Percentiles rank a stretch among this genome's conserved stretches.
Conservation (phyloP, 1,284 basidiomycete species). For the Apiotrichum gracile region DNA sequence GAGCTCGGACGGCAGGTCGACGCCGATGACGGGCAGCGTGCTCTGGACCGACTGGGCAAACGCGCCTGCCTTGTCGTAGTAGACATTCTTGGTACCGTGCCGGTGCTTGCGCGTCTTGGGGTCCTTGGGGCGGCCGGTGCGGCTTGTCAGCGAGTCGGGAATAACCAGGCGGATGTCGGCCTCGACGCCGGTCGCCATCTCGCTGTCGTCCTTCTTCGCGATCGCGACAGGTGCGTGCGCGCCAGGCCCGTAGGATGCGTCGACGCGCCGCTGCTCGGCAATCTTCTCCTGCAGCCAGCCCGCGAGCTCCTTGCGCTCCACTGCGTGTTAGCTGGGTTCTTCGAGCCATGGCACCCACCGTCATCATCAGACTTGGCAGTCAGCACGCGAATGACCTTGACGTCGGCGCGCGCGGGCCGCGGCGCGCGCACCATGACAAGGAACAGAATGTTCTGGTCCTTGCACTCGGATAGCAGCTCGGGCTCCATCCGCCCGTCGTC, state of each 20-base stretch:
- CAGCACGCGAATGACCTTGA: slow-evolving; percentile 35
- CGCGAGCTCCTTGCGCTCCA: slow-evolving; percentile 40
- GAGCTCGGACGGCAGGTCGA: slow-evolving; percentile 34
- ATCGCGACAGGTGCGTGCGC: slow-evolving; percentile 26
- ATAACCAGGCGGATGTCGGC: slow-evolving; percentile 42
- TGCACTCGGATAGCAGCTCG: slow-evolving; percentile 42
- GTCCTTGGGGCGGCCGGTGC: slow-evolving; percentile 27
- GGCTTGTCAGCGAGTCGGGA: slow-evolving; percentile 34
- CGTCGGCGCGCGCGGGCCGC: slow-evolving; percentile 18
- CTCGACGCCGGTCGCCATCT: slow-evolving; percentile 7
- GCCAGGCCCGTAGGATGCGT: slow-evolving; percentile 31
- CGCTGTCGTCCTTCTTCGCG: slow-evolving; percentile 1
- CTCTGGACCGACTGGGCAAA: slow-evolving; percentile 34
- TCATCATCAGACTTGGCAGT: slow-evolving; percentile 37
- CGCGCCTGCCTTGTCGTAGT: slow-evolving; percentile 41
- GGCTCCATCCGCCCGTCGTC: slow-evolving; percentile 45
- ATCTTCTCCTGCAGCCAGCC: slow-evolving; percentile 36
- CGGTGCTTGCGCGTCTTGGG: slow-evolving; percentile 37
- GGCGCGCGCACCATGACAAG: slow-evolving; percentile 42
- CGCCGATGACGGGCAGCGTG: slow-evolving; percentile 35
- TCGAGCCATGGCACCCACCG: slow-evolving; percentile 17
- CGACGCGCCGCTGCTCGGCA: slow-evolving; percentile 44
- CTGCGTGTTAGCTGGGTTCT: slow-evolving; percentile 14
- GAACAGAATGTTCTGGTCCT: slow-evolving; percentile 47
- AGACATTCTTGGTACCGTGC: slow-evolving; percentile 43